Percentiles rank a stretch among this genome's conserved stretches.
Evolutionary conservation across 805 yeast genomes (phyloP).

Genomic region (Lipomyces orientalis): DNA sequence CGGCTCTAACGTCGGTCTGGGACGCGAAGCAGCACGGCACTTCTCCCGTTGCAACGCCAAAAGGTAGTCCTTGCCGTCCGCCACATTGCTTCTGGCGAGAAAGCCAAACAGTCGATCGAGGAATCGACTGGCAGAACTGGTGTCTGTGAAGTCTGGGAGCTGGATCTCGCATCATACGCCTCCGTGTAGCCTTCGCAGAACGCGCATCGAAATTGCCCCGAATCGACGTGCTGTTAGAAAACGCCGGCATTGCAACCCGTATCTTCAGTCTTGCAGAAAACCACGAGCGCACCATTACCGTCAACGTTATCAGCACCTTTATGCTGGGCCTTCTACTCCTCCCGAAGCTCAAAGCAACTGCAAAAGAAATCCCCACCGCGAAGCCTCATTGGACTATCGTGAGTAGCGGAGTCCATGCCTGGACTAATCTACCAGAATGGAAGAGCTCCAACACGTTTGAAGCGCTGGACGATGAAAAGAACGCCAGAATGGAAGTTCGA

Average conservation of each 20-base stretch:
- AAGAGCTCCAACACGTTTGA: not conserved
- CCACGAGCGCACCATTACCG: not conserved
- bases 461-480: not conserved
- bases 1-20: constrained; percentile 13
- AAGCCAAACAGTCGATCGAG: constrained; percentile 13
- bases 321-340: not conserved
- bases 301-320: not conserved
- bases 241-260: not conserved
- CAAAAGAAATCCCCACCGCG: not conserved
- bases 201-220: not conserved
- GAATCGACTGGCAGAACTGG: not conserved
- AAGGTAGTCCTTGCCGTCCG: constrained; percentile 13
- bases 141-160: not conserved
- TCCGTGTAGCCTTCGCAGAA: not conserved
- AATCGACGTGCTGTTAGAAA: not conserved
- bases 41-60: constrained; percentile 10
- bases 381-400: not conserved
- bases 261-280: not conserved
- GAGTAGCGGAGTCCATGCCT: not conserved
- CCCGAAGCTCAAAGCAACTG: not conserved
- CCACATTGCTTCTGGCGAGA: not conserved
- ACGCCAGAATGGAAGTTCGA: not conserved
- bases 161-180: not conserved
- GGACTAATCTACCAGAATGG: not conserved
- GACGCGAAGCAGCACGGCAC: constrained; percentile 13